Base-by-base conservation (phyloP, 2,329 filamentous ascomycete species). In the Dothistroma pini region DNA sequence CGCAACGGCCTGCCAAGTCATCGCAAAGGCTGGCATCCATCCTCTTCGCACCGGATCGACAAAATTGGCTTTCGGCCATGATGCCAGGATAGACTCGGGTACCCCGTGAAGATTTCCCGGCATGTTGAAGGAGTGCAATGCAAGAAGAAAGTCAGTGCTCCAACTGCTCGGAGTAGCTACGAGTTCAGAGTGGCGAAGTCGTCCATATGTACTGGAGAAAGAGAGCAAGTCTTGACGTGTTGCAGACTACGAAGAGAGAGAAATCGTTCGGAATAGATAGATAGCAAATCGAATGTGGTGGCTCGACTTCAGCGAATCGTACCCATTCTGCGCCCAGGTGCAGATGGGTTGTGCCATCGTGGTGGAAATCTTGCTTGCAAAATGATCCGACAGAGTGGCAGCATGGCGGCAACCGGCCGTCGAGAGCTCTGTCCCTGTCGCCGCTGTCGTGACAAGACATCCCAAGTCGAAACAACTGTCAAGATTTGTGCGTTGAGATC, bases 21-120 rank as follows among this genome's bases (percentile, higher is more conserved):
- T 9, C 1, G 65, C 56, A 29, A 70, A 69, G 12, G 61, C 66
- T 9, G 68, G 68, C 60, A 69, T 65, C 68, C 68, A 68, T n/a
- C 54, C 49, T 53, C 66, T 58, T 16, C 57, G 57, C 22, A 62
- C 60, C 14, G 68, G 66, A 22, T 69, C 56, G 22, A 32, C 34
- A 16, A 58, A 62, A 21, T 61, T 63, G 0, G 58, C 51, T 14
- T 16, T 41, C 1, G 63, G 63, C 63, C 63, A 65, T 31, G 55
- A 52, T 2, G 21, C 53, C 16, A 65, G 29, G 9, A 59, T 58
- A 25, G 54, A 35, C n/a, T 56, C 55, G 8, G 59, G 56, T n/a
- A 64, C 52, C 11, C 31, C 47, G 44, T 64, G 54, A 25, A 64
- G 58, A 57, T 64, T 64, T 34, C 59, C 63, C 35, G 58, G 58